phyloP scores from a whole-genome alignment of 108 stramenopile species.

The Poteriospumella lacustris region DNA sequence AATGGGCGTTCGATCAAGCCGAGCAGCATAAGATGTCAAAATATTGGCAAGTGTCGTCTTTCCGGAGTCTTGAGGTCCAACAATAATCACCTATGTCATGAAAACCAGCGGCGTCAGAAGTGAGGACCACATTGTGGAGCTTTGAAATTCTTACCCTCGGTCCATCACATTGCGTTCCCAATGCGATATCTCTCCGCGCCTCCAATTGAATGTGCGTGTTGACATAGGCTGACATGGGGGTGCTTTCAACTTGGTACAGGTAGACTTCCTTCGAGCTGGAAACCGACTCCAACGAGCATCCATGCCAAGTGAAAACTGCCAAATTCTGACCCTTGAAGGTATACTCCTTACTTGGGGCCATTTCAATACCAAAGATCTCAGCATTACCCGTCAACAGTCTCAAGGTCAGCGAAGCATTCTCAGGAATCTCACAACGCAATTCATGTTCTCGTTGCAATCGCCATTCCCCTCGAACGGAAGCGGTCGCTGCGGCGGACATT shows the following conservation, averaged over 20 bases:
- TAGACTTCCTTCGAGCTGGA: slow-evolving; percentile 29
- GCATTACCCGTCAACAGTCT: slow-evolving; percentile 45
- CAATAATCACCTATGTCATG: slow-evolving; percentile 36
- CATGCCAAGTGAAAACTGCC: slow-evolving; percentile 54
- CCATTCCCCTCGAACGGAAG: background rate
- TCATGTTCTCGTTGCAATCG: background rate
- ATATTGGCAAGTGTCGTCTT: slow-evolving; percentile 41
- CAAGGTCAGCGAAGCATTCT: background rate
- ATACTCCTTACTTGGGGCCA: slow-evolving; percentile 48
- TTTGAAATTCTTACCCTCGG: background rate
- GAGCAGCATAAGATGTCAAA: slow-evolving; percentile 41
- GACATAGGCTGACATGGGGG: slow-evolving; percentile 48
- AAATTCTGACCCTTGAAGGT: slow-evolving; percentile 41
- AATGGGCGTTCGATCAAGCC: slow-evolving; percentile 46
- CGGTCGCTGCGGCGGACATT: background rate
- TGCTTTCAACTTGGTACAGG: slow-evolving; percentile 42
- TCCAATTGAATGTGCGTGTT: slow-evolving; percentile 53
- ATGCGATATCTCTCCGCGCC: slow-evolving; percentile 46
- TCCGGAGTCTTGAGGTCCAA: slow-evolving; percentile 41
- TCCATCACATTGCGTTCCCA: slow-evolving; percentile 17
- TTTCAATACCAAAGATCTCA: slow-evolving; percentile 53
- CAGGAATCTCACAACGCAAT: slow-evolving; percentile 20
- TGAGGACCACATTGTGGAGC: background rate
- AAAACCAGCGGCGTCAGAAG: background rate
- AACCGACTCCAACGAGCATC: slow-evolving; percentile 45